Evolutionary conservation across 257 asterid species (phyloP).

Genomic region (Schizonepeta tenuifolia): DNA sequence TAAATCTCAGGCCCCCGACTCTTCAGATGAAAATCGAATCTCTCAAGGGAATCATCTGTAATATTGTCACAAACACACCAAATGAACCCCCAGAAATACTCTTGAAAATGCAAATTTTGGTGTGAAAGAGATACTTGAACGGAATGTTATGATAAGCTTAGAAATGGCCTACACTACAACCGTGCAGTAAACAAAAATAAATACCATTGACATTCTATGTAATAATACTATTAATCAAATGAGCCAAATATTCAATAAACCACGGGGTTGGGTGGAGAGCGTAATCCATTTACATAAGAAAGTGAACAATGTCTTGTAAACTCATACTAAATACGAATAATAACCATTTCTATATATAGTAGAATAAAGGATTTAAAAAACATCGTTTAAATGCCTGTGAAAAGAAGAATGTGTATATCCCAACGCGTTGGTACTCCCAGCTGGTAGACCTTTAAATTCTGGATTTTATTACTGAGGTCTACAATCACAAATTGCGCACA

Average conservation of each 20-base stretch:
- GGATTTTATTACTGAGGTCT: constrained; percentile 25
- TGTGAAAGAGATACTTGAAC: constrained; percentile 17
- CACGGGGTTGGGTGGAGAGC: neutral
- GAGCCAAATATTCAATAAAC: neutral
- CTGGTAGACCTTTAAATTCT: neutral
- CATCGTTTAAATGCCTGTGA: neutral
- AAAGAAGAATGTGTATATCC: constrained; percentile 28
- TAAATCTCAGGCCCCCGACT: constrained; percentile 55
- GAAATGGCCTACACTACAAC: neutral
- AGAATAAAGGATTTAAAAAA: constrained; percentile 30
- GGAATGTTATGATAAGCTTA: neutral
- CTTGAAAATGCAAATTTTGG: constrained; percentile 7
- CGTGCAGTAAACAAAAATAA: neutral
- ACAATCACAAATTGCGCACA: neutral
- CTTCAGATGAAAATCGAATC: constrained; percentile 66
- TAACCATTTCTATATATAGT: constrained; percentile 9
- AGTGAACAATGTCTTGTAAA: neutral
- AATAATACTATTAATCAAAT: neutral
- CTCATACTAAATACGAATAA: neutral
- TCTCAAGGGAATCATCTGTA: constrained; percentile 84
- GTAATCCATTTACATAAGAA: neutral
- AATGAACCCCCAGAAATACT: constrained; percentile 20
- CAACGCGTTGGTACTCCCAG: neutral
- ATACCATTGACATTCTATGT: neutral
- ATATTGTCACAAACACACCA: constrained; percentile 46